A percentile compares a stretch with the other conserved stretches of the same genome.
Conservation (phyloP, 306 rosid genomes). For the Glycine latifolia region DNA sequence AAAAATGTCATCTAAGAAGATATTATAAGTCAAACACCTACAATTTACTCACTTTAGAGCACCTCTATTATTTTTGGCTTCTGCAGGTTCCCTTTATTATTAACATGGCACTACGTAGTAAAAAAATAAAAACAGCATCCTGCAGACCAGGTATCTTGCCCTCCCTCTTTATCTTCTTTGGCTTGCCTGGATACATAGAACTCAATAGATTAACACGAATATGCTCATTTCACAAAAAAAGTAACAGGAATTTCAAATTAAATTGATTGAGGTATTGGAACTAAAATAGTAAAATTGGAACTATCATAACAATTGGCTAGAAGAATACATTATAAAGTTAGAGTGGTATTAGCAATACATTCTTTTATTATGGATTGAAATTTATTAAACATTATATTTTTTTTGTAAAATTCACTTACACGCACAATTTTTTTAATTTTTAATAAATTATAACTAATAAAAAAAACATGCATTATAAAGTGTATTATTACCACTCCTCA, state of each 20-base stretch:
- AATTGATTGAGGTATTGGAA: background rate
- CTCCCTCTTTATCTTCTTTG: slow-evolving; percentile 18
- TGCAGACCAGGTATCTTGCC: slow-evolving; percentile 47
- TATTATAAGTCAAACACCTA: background rate
- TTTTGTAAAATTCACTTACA: no score
- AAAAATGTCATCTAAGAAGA: background rate
- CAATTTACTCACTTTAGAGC: slow-evolving; percentile 30
- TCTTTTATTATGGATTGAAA: no score
- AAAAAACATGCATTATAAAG: no score
- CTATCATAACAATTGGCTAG: background rate
- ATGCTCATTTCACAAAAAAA: no score
- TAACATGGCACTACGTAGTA: slow-evolving; percentile 32
- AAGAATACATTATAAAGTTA: background rate
- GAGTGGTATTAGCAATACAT: no score
- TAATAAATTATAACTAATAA: no score
- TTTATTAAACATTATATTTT: no score
- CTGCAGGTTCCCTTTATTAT: slow-evolving; percentile 83
- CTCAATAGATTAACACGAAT: no score
- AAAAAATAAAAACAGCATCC: slow-evolving; percentile 24
- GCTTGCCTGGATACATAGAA: background rate
- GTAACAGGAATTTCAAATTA: no score
- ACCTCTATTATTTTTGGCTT: slow-evolving; percentile 27
- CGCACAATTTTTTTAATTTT: no score
- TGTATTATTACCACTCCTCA: no score
- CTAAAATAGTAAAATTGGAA: background rate